phyloP scores from a whole-genome alignment of 2,329 filamentous ascomycete genomes.

The Hysterium pulicare region DNA sequence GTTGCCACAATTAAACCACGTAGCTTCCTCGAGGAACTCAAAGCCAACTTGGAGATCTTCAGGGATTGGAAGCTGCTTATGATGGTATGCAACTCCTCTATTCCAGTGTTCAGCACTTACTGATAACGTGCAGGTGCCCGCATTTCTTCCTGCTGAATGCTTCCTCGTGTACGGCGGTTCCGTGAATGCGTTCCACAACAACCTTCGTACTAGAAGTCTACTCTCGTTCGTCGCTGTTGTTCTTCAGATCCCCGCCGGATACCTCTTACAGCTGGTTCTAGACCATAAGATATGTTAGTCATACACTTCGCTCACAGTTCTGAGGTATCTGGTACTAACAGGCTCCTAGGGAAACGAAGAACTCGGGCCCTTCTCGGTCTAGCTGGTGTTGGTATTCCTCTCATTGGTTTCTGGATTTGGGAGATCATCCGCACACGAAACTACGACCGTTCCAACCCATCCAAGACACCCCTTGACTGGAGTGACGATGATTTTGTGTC shows the following conservation, averaged over 20 bases:
- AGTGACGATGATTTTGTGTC: slow-evolving; percentile 18
- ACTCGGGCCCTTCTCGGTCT: slow-evolving; percentile 16
- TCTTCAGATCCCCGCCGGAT: slow-evolving; percentile 28
- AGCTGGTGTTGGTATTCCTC: slow-evolving; percentile 17
- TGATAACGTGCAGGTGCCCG: slow-evolving; percentile 7
- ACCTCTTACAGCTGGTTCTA: slow-evolving; percentile 11
- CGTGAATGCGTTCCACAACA: slow-evolving; percentile 30
- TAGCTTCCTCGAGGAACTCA: slow-evolving; percentile 24
- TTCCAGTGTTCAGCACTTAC: too few relatives aligned
- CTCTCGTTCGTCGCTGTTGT: slow-evolving; percentile 30
- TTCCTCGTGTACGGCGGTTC: slow-evolving; percentile 35
- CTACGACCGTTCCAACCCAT: slow-evolving; percentile 18
- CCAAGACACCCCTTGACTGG: slow-evolving; percentile 18
- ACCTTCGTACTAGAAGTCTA: slow-evolving; percentile 24
- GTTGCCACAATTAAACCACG: slow-evolving; percentile 24
- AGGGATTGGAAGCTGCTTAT: slow-evolving; percentile 23
- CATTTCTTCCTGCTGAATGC: slow-evolving; percentile 24
- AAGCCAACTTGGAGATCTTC: slow-evolving; percentile 24
- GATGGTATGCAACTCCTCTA: too few relatives aligned
- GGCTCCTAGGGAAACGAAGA: slow-evolving; percentile 1
- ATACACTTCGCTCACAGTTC: too few relatives aligned
- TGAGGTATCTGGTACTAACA: too few relatives aligned
- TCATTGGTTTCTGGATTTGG: slow-evolving; percentile 28
- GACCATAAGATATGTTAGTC: neutral
- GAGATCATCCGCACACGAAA: slow-evolving; percentile 21